Evolutionary conservation across 495 filamentous ascomycete species (phyloP).

Genomic region (Ramalina peruviana): DNA sequence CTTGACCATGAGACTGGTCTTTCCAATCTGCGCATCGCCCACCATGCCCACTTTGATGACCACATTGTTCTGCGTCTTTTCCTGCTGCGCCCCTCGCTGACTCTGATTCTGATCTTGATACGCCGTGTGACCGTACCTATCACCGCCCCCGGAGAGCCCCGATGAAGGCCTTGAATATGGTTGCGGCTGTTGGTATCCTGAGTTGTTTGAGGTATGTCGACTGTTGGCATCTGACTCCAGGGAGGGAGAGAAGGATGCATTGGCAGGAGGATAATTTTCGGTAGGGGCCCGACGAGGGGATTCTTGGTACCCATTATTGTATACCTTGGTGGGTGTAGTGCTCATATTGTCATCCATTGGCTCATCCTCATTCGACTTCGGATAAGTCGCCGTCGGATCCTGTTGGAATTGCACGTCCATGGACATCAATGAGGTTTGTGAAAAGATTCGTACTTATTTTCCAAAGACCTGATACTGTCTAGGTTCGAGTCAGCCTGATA

Average conservation of each 20-base stretch:
- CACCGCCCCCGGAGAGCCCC: conserved; percentile 33
- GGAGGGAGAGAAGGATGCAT: conserved; percentile 26
- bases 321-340: conserved; percentile 16
- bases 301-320: conserved; percentile 21
- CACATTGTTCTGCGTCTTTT: conserved; percentile 59
- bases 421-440: not conserved
- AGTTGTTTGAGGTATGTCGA: conserved; percentile 26
- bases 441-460: too few relatives aligned
- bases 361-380: conserved; percentile 16
- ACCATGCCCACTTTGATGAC: conserved; percentile 99
- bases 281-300: conserved; percentile 29
- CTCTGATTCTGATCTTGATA: conserved; percentile 30
- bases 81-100: conserved; percentile 28
- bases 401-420: conserved; percentile 22
- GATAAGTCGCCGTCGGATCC: conserved; percentile 13
- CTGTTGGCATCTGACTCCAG: conserved; percentile 29
- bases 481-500: too few relatives aligned
- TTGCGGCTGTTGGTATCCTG: conserved; percentile 29
- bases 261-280: conserved; percentile 29
- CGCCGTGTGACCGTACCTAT: conserved; percentile 25
- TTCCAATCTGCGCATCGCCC: conserved; percentile 96
- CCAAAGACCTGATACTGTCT: too few relatives aligned
- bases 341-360: conserved; percentile 26
- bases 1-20: conserved; percentile 98
- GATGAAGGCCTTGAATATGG: conserved; percentile 36